Conservation (phyloP, 441 rosid genomes). For the Populus hybrid region DNA sequence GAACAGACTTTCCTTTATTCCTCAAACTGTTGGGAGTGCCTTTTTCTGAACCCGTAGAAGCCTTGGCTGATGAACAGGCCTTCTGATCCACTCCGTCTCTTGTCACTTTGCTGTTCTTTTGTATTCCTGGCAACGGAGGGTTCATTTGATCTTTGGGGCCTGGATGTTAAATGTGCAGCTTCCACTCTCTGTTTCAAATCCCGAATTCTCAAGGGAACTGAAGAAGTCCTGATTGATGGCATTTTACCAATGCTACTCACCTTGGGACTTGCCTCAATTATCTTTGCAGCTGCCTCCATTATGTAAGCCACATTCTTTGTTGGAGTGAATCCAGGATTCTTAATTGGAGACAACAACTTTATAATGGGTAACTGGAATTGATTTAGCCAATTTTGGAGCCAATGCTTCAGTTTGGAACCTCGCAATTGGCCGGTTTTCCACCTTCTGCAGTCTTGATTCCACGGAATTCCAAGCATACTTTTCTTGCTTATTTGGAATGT, state of each 20-base stretch:
- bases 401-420: conserved; percentile 74
- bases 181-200: conserved; percentile 82
- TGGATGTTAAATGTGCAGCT: conserved; percentile 45
- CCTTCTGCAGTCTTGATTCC: conserved; percentile 44
- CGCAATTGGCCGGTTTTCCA: conserved; percentile 46
- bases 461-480: conserved; percentile 36
- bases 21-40: conserved; percentile 31
- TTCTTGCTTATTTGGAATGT: conserved; percentile 35
- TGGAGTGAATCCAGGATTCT: conserved; percentile 52
- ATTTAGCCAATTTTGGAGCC: conserved; percentile 80
- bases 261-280: conserved; percentile 64
- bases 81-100: conserved; percentile 23
- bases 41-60: conserved; percentile 24
- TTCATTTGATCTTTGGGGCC: conserved; percentile 35
- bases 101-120: conserved; percentile 38
- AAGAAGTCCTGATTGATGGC: conserved; percentile 40
- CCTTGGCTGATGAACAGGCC: conserved; percentile 23
- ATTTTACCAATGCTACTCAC: conserved; percentile 31
- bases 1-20: conserved; percentile 43
- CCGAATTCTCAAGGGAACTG: conserved; percentile 68
- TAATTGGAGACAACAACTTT: conserved; percentile 80
- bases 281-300: conserved; percentile 76
- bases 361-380: conserved; percentile 59
- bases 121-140: conserved; percentile 20
- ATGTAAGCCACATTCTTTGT: conserved; percentile 56